phyloP scores from a whole-genome alignment of 768 basidiomycete genomes.

The Amyloporia xantha region DNA sequence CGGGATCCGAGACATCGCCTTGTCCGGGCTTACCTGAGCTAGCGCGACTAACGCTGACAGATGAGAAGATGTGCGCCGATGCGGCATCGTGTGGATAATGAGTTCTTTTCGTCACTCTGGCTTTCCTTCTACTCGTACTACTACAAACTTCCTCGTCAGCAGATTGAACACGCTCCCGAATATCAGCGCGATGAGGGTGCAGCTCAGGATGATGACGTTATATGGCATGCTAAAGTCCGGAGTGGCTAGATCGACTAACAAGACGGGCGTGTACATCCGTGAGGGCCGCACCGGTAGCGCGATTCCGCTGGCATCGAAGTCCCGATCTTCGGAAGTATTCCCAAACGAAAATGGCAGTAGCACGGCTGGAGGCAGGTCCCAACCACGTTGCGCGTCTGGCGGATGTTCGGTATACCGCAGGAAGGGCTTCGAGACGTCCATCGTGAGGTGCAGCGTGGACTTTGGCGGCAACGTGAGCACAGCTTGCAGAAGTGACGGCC shows the following conservation, averaged over 20 bases:
- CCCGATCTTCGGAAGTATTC: neutral
- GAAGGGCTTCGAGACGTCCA: conserved; percentile 80
- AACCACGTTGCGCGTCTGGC: conserved; percentile 91
- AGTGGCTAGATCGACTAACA: conserved; percentile 91
- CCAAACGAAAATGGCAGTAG: conserved; percentile 36
- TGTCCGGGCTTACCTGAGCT: no score
- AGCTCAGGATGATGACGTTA: conserved; percentile 97
- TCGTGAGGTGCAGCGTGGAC: conserved; percentile 53
- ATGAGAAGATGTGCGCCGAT: no score
- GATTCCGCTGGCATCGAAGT: neutral
- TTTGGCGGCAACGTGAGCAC: conserved; percentile 63
- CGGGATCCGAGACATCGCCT: no score
- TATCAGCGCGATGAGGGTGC: conserved; percentile 83
- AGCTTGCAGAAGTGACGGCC: conserved; percentile 74
- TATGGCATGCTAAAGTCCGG: conserved; percentile 99
- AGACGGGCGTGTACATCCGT: conserved; percentile 70
- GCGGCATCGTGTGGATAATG: no score
- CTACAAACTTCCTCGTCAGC: conserved; percentile 75
- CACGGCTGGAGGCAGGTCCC: conserved; percentile 89
- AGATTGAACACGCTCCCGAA: conserved; percentile 92
- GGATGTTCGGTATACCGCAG: conserved; percentile 94
- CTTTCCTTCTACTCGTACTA: conserved; percentile 29
- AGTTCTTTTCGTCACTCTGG: neutral
- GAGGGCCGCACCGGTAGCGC: conserved; percentile 10
- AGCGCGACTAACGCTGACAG: no score